Evolutionary conservation across 768 basidiomycete genomes (phyloP).

Genomic region (Ramaria sp.): DNA sequence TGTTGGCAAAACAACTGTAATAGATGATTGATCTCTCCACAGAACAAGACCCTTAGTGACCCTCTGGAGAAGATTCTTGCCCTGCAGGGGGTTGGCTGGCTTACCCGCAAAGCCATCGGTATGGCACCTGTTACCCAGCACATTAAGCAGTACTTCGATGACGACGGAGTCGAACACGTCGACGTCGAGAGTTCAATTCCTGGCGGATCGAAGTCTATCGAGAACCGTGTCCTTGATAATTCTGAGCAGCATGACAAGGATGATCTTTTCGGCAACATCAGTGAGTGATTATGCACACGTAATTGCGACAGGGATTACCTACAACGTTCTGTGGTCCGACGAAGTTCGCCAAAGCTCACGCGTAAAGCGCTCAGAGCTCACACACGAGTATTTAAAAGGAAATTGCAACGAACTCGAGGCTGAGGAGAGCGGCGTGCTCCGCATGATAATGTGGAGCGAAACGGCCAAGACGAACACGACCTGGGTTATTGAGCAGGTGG

Average conservation of each 20-base stretch:
- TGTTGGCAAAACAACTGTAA: no score
- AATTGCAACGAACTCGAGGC: constrained; percentile 32
- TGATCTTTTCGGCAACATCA: background rate
- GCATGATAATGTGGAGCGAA: constrained; percentile 40
- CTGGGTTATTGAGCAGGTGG: constrained; percentile 59
- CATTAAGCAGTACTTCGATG: constrained; percentile 8
- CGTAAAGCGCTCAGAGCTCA: constrained; percentile 20
- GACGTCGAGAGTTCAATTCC: constrained; percentile 6
- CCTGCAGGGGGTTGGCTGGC: constrained; percentile 13
- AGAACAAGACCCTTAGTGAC: constrained; percentile 53
- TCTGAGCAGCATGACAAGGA: constrained; percentile 3
- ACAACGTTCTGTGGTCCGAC: background rate
- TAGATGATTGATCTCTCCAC: constrained; percentile 3
- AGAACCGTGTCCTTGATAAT: background rate
- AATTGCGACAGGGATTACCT: background rate
- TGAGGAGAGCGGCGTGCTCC: constrained; percentile 23
- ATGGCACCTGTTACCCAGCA: background rate
- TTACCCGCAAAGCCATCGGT: constrained; percentile 9
- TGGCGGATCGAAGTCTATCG: background rate
- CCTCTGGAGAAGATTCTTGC: constrained; percentile 10
- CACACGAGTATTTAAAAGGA: constrained; percentile 25
- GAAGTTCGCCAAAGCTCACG: constrained; percentile 17
- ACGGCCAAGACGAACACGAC: constrained; percentile 46
- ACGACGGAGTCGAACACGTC: constrained; percentile 11
- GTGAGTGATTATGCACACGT: background rate